Conservation (phyloP, 2,329 filamentous ascomycete species). For the Sphaerulina vaccinii region DNA sequence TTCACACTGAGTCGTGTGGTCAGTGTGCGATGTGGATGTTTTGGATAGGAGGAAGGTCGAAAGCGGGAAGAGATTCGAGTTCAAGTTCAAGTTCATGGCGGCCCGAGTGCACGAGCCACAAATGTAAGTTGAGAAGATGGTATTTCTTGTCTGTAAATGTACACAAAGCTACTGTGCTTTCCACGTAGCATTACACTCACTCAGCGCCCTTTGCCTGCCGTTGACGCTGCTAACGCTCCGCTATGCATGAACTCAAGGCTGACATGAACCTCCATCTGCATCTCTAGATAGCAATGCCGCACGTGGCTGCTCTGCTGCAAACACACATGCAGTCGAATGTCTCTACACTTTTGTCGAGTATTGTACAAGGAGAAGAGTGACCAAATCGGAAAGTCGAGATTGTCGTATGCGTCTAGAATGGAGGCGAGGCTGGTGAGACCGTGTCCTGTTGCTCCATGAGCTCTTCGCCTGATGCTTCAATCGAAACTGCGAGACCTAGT, state of each 20-base stretch:
- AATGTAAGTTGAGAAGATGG: neutral
- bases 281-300: constrained; percentile 3
- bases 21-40: no score
- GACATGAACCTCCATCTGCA: neutral
- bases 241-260: constrained; percentile 7
- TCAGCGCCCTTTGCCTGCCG: neutral
- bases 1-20: no score
- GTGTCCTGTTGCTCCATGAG: constrained; percentile 74
- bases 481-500: constrained; percentile 88
- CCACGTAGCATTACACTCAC: constrained; percentile 11
- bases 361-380: constrained; percentile 29
- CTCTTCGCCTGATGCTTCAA: constrained; percentile 81
- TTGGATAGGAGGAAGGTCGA: no score
- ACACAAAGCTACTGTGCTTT: constrained; percentile 13
- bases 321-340: constrained; percentile 9
- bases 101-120: no score
- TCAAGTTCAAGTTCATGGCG: no score
- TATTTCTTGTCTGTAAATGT: constrained; percentile 11
- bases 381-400: neutral
- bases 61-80: no score
- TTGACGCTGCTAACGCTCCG: constrained; percentile 6
- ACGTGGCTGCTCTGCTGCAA: constrained; percentile 12
- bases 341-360: constrained; percentile 15
- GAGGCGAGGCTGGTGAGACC: constrained; percentile 46
- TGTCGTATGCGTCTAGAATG: constrained; percentile 31